Base-by-base conservation (phyloP, 1,139 yeast genomes). In the Eremothecium gossypii region DNA sequence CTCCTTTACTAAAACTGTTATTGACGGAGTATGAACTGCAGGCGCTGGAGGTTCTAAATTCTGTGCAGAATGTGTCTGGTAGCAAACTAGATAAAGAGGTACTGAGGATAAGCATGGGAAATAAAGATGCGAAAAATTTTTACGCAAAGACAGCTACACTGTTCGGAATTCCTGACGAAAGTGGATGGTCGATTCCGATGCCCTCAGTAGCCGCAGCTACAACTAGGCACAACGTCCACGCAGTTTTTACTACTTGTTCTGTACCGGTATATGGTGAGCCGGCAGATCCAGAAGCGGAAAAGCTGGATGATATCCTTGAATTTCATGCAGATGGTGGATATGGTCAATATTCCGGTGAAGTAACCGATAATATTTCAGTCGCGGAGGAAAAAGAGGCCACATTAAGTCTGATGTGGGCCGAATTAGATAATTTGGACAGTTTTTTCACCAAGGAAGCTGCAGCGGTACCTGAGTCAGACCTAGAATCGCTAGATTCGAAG, bases 141-240 rank as follows among this genome's bases (percentile, higher is more conserved):
- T 83, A 82, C 55, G 96, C 84, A 51, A 79, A 77, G 51, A 81
- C 94, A 1, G 91, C 94, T 0, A 86, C 96, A 0, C 67, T 91
- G 43, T 93, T 87, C 68, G 98, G 98, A 11, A 80, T 89, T 17
- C 98, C 98, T 0, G 96, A 87, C 46, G 95, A 85, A n/a, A 79
- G 81, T 57, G 99, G 99, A 1, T 93, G 99, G 99, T 81, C 96
- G 0, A 79, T 93, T 39, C 95, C 97, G 2, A 83, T 84, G 91
- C 96, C 97, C 0, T 84, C 89, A 0, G 77, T 84, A 30, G 81
- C 94, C 0, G 86, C 96, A 0, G 82, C 94, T 0, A 76, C 83
- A 9, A 85, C 97, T 0, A 69, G 97, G 49, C 85, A 84, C 58
- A 91, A 93, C 57, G 95, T 93, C 1, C 97, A 91, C 61, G 89